Percentiles rank a stretch among this genome's conserved stretches.
Conservation (phyloP, 257 asterid species). For the Nemophila menziesii region DNA sequence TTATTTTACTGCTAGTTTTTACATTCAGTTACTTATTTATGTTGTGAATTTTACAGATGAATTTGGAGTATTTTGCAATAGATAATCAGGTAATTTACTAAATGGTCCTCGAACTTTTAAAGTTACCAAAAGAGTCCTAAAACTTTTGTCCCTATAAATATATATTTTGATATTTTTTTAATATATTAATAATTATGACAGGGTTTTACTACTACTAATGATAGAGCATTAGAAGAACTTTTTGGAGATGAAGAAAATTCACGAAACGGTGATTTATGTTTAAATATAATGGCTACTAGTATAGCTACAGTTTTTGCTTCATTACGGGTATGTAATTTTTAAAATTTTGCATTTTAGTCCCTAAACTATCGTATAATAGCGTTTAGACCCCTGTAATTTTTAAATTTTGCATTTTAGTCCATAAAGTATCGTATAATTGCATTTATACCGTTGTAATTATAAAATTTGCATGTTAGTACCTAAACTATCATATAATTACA, state of each 20-base stretch:
- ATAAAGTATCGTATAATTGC: too few relatives aligned
- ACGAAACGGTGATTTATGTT: slow-evolving; percentile 66
- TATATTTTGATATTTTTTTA: background rate
- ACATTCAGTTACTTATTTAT: slow-evolving; percentile 22
- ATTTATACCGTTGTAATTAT: too few relatives aligned
- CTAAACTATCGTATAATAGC: too few relatives aligned
- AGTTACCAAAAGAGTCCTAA: background rate
- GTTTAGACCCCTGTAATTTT: too few relatives aligned
- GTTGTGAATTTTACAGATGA: slow-evolving; percentile 63
- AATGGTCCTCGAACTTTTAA: background rate
- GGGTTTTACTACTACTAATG: slow-evolving; percentile 94
- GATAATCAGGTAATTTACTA: slow-evolving; percentile 76
- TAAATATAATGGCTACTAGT: slow-evolving; percentile 79
- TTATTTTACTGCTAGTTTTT: background rate
- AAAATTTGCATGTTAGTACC: too few relatives aligned
- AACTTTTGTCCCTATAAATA: background rate
- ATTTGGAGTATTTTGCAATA: slow-evolving; percentile 88
- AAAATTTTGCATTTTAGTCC: slow-evolving; percentile 10
- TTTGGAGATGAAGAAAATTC: slow-evolving; percentile 89
- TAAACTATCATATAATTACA: too few relatives aligned
- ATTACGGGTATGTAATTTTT: slow-evolving; percentile 47
- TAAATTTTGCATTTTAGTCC: too few relatives aligned
- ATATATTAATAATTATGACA: slow-evolving; percentile 8
- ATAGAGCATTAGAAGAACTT: slow-evolving; percentile 90
- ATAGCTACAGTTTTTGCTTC: slow-evolving; percentile 95